Conservation (phyloP, 352 stramenopile species). For the Phytophthora citricola region DNA sequence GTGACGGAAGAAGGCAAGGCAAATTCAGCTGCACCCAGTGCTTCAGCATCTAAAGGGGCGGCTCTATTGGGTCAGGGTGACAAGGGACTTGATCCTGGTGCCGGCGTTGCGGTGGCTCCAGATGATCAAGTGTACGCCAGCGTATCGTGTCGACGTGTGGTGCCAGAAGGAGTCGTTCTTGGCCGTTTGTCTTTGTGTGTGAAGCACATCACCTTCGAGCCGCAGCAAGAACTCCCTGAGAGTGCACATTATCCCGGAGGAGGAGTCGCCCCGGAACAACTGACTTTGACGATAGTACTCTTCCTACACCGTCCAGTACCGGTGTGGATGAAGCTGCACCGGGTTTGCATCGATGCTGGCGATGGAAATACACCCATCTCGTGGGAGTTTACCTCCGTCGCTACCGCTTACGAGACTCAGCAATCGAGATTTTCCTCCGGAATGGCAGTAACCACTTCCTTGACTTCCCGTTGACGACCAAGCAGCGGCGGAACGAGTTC, state of each 20-base stretch:
- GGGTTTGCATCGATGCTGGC: constrained; percentile 75
- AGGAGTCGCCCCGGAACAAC: constrained; percentile 15
- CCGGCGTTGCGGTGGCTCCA: constrained; percentile 58
- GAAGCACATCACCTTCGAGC: constrained; percentile 77
- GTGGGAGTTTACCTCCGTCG: constrained; percentile 80
- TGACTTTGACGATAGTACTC: constrained; percentile 28
- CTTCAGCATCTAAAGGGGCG: constrained; percentile 20
- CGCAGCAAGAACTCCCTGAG: constrained; percentile 37
- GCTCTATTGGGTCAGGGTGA: constrained; percentile 41
- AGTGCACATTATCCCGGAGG: constrained; percentile 12
- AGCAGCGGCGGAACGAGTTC: constrained; percentile 82
- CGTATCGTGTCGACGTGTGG: constrained; percentile 71
- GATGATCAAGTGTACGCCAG: constrained; percentile 74
- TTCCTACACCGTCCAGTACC: constrained; percentile 12
- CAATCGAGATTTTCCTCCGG: constrained; percentile 82
- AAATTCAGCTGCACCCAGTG: constrained; percentile 1
- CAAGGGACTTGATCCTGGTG: constrained; percentile 72
- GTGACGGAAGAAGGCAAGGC: constrained; percentile 14
- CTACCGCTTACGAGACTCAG: constrained; percentile 84
- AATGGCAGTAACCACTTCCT: constrained; percentile 86
- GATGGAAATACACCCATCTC: constrained; percentile 85
- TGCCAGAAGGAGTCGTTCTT: constrained; percentile 75
- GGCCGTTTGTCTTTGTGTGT: constrained; percentile 70
- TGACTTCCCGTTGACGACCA: constrained; percentile 75
- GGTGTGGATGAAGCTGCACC: constrained; percentile 63